Evolutionary conservation across 768 basidiomycete genomes (phyloP), one percentile per base, ranked within the genome.

Genomic region (Agrocybe pediades): DNA sequence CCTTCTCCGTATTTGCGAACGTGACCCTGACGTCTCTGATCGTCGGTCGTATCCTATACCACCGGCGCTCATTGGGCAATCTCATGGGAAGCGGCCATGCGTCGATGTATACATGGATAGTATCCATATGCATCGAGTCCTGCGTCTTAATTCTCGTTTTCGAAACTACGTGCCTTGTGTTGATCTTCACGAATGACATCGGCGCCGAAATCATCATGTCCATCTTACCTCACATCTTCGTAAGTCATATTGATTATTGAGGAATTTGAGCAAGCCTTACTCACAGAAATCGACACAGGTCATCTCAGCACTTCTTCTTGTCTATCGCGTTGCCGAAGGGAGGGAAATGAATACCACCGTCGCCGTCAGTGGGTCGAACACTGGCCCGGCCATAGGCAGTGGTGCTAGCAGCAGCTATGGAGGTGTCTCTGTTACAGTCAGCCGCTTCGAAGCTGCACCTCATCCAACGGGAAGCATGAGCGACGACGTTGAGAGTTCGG

Each of bases 91-190:
- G 20, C 19, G 39, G 19, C 6, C 41, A 30, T 17, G 42, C 20
- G n/a, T 29, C 51, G 3, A 45, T 54, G 11, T 59, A 55, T 46
- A 43, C 15, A 24, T 36, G 46, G n/a, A 48, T 36, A 17, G 23
- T 55, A 13, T 42, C 50, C 4, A 52, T 59, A 20, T 59, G 57
- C 16, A 54, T 59, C 27, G 57, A 59, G 27, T 59, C 57, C 24
- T 59, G 53, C 41, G 53, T 47, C 1, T 25, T 59, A 3, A 59
- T 59, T 23, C 27, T 54, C 30, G 36, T 47, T 0, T 25, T 41
- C 27, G 44, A 46, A 23, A 21, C 29, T 19, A 13, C 27, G 2
- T 49, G n/a, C n/a, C n/a, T 48, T n/a, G 43, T 52, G 15, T 25
- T 57, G 6, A 36, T 36, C 33, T n/a, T 36, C 33, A 5, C 13